Conservation (phyloP, 805 yeast species). For the Huiozyma naganishii region DNA sequence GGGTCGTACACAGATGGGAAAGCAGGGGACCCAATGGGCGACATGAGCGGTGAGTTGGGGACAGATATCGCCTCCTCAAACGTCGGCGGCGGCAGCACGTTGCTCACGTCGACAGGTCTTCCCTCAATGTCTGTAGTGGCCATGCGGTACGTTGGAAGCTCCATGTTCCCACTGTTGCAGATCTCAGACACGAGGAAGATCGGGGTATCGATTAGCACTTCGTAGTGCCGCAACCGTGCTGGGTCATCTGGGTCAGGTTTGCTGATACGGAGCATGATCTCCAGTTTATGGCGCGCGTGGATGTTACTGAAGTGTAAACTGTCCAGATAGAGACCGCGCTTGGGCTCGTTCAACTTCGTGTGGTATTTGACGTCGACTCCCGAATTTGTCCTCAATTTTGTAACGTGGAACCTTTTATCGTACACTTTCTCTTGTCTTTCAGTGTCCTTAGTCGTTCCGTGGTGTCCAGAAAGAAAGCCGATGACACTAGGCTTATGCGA, state of each 20-base stretch:
- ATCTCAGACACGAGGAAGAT: constrained; percentile 39
- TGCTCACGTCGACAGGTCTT: constrained; percentile 5
- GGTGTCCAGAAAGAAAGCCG: constrained; percentile 12
- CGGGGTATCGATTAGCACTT: constrained; percentile 73
- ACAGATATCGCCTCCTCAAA: constrained; percentile 50
- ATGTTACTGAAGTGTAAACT: constrained; percentile 48
- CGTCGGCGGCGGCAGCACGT: constrained; percentile 34
- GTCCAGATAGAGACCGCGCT: constrained; percentile 45
- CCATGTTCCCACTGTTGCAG: constrained; percentile 29
- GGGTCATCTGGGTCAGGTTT: constrained; percentile 41
- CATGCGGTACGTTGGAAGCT: constrained; percentile 29
- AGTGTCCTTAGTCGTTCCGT: not conserved
- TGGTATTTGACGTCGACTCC: constrained; percentile 11
- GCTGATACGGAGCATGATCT: constrained; percentile 57
- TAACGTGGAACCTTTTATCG: constrained; percentile 6
- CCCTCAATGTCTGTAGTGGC: constrained; percentile 13
- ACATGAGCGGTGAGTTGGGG: constrained; percentile 35
- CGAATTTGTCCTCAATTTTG: constrained; percentile 13
- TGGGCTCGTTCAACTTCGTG: constrained; percentile 15
- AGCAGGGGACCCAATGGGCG: constrained; percentile 17
- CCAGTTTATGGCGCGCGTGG: constrained; percentile 54
- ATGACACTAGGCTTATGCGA: constrained; percentile 12
- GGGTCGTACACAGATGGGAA: constrained; percentile 8
- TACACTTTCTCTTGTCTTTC: not conserved
- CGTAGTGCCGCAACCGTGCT: constrained; percentile 56